Percentiles rank a stretch among this genome's conserved stretches.
phyloP scores from a whole-genome alignment of 768 basidiomycete genomes.

The Lyophyllum shimeji region DNA sequence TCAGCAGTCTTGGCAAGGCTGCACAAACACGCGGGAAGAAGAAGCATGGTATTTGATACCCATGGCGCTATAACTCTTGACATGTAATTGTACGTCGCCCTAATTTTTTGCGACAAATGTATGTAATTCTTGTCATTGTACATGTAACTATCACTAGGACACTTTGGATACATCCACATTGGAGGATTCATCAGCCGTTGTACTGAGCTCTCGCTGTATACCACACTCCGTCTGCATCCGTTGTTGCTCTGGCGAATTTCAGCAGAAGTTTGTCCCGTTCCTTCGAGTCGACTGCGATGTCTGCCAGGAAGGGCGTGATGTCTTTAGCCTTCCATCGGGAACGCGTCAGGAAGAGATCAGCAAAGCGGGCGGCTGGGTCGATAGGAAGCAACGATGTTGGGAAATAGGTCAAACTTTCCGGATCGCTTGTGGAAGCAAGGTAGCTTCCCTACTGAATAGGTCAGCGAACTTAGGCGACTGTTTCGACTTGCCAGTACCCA shows the following conservation, averaged over 20 bases:
- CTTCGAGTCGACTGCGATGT: conserved; percentile 81
- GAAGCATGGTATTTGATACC: conserved; percentile 18
- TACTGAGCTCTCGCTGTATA: conserved; percentile 74
- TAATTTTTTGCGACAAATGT: not conserved
- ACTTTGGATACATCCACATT: too few species aligned
- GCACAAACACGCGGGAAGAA: conserved; percentile 42
- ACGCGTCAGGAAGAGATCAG: conserved; percentile 83
- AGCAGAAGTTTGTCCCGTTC: conserved; percentile 85
- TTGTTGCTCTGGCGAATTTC: conserved; percentile 81
- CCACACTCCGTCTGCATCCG: conserved; percentile 64
- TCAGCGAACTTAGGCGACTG: not conserved
- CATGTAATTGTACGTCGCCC: not conserved
- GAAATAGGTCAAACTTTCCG: conserved; percentile 63
- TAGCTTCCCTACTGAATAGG: conserved; percentile 65
- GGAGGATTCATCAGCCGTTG: conserved; percentile 34
- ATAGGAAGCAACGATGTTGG: conserved; percentile 71
- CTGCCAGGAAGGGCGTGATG: conserved; percentile 77
- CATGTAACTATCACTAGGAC: not conserved
- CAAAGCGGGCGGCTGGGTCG: conserved; percentile 79
- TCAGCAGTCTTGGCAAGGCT: conserved; percentile 36
- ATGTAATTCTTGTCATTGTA: not conserved
- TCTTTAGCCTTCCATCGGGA: conserved; percentile 77
- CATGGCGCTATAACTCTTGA: not conserved
- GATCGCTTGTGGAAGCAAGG: conserved; percentile 43
- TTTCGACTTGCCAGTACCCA: conserved; percentile 30